Evolutionary conservation across 495 filamentous ascomycete species (phyloP), one percentile per base, ranked within the genome.

Genomic region (Apodospora peruviana): DNA sequence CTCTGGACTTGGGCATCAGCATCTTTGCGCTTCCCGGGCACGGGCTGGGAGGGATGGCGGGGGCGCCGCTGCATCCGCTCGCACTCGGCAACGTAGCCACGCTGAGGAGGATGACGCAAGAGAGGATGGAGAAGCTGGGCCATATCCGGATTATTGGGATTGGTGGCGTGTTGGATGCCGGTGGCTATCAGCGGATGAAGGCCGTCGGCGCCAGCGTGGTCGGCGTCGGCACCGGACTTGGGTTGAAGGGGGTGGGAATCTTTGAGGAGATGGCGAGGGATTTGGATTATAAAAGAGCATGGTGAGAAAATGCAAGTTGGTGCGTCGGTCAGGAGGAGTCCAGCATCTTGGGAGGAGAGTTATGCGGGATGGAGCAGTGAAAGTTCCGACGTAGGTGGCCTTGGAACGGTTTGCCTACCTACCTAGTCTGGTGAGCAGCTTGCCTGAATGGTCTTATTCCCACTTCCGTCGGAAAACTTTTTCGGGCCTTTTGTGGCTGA

Each of bases 11-110:
- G n/a, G n/a, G n/a, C n/a, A n/a, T n/a, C n/a, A n/a, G n/a, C n/a
- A n/a, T 72, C 21, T 53, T 64, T 2, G 71, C 64, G 0, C 69
- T 73, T 0, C 71, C 67, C 1, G 77, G 73, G 1, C 58, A 56
- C 0, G 83, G 84, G 0, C 71, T 87, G 5, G 85, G 85, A 0
- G 85, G 85, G 0, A 63, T 88, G 54, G 85, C 80, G 0, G 85
- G 85, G 0, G 70, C 80, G 25, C 74, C 82, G 40, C 59, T 89
- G 43, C 85, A 88, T 65, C 82, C 85, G 4, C 68, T 88, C 2
- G 83, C 85, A n/a, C 58, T 89, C 22, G 85, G 86, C 11, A 89
- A 89, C 56, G 85, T 88, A 19, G 63, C 60, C 35, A 82, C 78
- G 7, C 65, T 88, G 17, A 61, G 81, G 17, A 53, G 55, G 40